These are phyloP conservation scores for Hydnomerulius pinastri DNA, from an alignment of 768 basidiomycete species.

Conservation along the genomic window DNA sequence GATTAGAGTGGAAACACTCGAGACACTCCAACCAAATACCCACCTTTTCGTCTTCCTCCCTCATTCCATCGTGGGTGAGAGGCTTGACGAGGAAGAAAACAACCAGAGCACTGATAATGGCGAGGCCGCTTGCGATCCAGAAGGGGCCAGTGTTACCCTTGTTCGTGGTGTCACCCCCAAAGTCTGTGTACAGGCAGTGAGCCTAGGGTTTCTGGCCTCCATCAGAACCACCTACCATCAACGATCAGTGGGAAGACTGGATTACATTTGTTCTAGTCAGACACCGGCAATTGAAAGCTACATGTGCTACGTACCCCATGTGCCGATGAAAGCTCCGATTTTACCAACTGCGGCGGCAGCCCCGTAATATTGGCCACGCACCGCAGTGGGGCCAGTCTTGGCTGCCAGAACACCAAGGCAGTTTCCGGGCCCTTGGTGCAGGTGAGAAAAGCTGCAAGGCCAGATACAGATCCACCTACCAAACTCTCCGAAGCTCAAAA, in stretches of 20 bases:
- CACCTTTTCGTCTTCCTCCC: constrained; percentile 68
- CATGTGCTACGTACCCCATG: constrained; percentile 58
- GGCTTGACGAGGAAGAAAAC: constrained; percentile 75
- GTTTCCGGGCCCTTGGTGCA: constrained; percentile 70
- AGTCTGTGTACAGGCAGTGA: constrained; percentile 43
- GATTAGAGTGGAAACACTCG: constrained; percentile 1
- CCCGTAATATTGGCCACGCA: constrained; percentile 87
- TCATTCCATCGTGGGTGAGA: constrained; percentile 77
- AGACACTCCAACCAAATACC: constrained; percentile 20
- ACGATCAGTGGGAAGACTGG: constrained; percentile 71
- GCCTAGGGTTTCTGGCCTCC: not conserved
- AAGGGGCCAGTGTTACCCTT: constrained; percentile 83
- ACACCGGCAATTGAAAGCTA: not conserved
- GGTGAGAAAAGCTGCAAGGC: constrained; percentile 1
- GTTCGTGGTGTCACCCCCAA: constrained; percentile 52
- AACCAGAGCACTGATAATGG: constrained; percentile 73
- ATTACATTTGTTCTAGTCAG: constrained; percentile 3
- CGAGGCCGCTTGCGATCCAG: constrained; percentile 86
- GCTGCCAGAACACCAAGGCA: constrained; percentile 82
- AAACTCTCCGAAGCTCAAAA: constrained; percentile 86
- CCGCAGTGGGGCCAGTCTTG: constrained; percentile 83
- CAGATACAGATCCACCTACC: constrained; percentile 40
- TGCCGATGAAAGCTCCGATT: constrained; percentile 80
- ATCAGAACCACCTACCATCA: constrained; percentile 40
- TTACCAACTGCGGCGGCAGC: constrained; percentile 85